These are phyloP conservation scores for Yarrowia sp. DNA, from an alignment of 805 yeast species.

Conservation along the genomic window DNA sequence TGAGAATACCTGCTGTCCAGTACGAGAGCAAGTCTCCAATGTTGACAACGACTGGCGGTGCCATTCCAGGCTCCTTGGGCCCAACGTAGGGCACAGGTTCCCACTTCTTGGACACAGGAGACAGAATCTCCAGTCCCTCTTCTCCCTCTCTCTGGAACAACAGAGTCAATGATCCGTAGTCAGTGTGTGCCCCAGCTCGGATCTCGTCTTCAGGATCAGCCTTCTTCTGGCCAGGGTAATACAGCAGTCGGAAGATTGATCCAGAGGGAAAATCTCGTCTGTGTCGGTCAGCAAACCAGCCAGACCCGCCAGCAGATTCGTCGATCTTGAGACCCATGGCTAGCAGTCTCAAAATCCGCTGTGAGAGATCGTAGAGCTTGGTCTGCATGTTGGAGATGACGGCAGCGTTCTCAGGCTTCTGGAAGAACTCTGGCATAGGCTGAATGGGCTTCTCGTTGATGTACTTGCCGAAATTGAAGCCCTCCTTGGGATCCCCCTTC, in stretches of 20 bases:
- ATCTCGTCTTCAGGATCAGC: constrained; percentile 60
- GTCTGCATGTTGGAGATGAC: constrained; percentile 50
- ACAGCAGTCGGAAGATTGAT: constrained; percentile 71
- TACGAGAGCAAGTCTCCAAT: constrained; percentile 79
- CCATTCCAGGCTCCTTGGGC: constrained; percentile 51
- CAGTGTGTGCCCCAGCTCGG: constrained; percentile 88
- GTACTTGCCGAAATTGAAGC: constrained; percentile 69
- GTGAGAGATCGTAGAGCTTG: constrained; percentile 60
- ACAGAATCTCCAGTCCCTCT: constrained; percentile 73
- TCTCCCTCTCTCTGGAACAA: constrained; percentile 73
- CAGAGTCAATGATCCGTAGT: constrained; percentile 77
- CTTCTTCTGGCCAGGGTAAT: constrained; percentile 67
- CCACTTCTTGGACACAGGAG: constrained; percentile 66
- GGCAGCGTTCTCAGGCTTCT: constrained; percentile 52
- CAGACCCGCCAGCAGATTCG: constrained; percentile 57
- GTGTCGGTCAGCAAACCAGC: constrained; percentile 73
- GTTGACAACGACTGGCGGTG: constrained; percentile 80
- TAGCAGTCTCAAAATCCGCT: constrained; percentile 60
- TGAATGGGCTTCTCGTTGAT: constrained; percentile 56
- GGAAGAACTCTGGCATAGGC: constrained; percentile 62
- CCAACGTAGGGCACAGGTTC: constrained; percentile 69
- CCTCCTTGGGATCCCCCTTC: constrained; percentile 57
- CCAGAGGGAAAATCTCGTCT: constrained; percentile 60
- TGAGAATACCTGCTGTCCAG: constrained; percentile 81
- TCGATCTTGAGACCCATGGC: constrained; percentile 71